phyloP scores from a whole-genome alignment of 805 yeast species.

The Saccharomycopsis capsularis region DNA sequence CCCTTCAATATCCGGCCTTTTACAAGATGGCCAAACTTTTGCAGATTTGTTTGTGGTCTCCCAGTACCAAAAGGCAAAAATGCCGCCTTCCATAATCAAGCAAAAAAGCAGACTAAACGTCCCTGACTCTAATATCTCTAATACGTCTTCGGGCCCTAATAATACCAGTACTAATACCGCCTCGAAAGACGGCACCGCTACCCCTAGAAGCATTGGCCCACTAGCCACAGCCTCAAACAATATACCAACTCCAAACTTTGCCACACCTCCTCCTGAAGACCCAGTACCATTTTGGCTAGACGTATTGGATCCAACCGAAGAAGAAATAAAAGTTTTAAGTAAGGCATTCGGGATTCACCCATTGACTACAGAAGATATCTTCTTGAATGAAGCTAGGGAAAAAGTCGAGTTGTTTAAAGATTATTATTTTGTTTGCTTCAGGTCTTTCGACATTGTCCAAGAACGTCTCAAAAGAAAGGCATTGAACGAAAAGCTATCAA shows the following conservation, averaged over 20 bases:
- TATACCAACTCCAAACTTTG: slow-evolving; percentile 13
- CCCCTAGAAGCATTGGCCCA: slow-evolving; percentile 2
- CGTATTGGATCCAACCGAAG: slow-evolving; percentile 88
- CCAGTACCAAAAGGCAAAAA: slow-evolving; percentile 28
- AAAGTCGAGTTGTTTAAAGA: slow-evolving; percentile 89
- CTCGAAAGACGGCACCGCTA: slow-evolving; percentile 11
- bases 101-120: neutral
- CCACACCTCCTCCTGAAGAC: slow-evolving; percentile 25
- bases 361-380: slow-evolving; percentile 90
- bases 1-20: slow-evolving; percentile 75
- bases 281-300: slow-evolving; percentile 88
- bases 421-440: slow-evolving; percentile 87
- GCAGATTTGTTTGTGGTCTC: slow-evolving; percentile 54
- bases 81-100: slow-evolving; percentile 19
- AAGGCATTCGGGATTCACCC: slow-evolving; percentile 95
- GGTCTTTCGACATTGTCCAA: slow-evolving; percentile 74
- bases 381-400: slow-evolving; percentile 88
- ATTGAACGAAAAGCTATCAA: slow-evolving; percentile 27
- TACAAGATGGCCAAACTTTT: slow-evolving; percentile 55
- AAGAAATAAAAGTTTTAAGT: slow-evolving; percentile 87
- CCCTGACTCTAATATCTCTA: slow-evolving; percentile 7
- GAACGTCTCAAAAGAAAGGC: slow-evolving; percentile 43
- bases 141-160: neutral
- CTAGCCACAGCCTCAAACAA: neutral
- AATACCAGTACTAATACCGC: no score